Percentiles rank a stretch among this genome's conserved stretches.
Conservation (phyloP, 2,329 filamentous ascomycete genomes). For the Plectosphaerella sp. region DNA sequence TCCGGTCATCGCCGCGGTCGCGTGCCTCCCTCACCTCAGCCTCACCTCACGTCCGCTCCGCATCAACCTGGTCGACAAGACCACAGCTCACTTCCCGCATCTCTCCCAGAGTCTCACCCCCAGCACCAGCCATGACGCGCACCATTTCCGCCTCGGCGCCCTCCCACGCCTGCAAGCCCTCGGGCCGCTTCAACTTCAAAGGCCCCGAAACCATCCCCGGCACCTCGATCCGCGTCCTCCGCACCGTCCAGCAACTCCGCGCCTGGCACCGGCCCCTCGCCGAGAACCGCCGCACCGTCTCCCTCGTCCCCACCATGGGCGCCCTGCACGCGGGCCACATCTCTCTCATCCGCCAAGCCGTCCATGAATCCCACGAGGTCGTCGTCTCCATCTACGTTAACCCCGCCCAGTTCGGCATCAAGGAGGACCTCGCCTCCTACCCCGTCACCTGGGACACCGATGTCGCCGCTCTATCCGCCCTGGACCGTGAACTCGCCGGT, state of each 20-base stretch:
- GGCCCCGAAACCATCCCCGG: slow-evolving; percentile 45
- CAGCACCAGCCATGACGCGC: slow-evolving; percentile 10
- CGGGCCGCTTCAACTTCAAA: slow-evolving; percentile 7
- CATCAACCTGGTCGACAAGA: background rate
- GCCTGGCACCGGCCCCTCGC: slow-evolving; percentile 63
- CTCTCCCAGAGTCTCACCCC: background rate
- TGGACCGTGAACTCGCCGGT: slow-evolving; percentile 71
- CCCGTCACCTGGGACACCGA: slow-evolving; percentile 86
- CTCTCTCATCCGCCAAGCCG: slow-evolving; percentile 78
- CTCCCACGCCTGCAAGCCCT: slow-evolving; percentile 15
- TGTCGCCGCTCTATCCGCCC: slow-evolving; percentile 55
- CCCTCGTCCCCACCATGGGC: slow-evolving; percentile 95
- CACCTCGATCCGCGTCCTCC: slow-evolving; percentile 66
- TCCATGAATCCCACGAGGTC: slow-evolving; percentile 77
- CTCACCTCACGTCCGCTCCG: background rate
- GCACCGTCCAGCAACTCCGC: slow-evolving; percentile 68
- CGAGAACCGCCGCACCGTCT: slow-evolving; percentile 66
- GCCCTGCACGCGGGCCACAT: slow-evolving; percentile 91
- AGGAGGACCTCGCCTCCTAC: slow-evolving; percentile 85
- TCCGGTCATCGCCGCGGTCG: slow-evolving; percentile 8
- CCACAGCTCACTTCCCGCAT: background rate
- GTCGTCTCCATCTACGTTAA: slow-evolving; percentile 95
- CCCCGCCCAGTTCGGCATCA: slow-evolving; percentile 88
- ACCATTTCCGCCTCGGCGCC: slow-evolving; percentile 8
- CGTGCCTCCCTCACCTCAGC: background rate